Base-by-base conservation (phyloP, 164 flowering plant genomes). In the Nymphaea thermarum region DNA sequence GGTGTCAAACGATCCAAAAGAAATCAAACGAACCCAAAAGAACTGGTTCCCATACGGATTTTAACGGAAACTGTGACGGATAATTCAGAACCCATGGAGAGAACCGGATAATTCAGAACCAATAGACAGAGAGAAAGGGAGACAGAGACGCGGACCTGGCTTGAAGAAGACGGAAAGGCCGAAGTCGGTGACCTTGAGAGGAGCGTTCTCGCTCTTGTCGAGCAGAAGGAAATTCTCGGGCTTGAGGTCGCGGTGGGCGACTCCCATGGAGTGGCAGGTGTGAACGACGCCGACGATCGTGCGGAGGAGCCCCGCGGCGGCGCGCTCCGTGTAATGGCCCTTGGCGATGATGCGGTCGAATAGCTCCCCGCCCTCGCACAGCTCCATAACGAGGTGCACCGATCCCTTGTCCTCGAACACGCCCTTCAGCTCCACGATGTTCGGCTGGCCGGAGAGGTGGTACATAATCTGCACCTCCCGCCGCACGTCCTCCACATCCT, bases 391-490 rank as follows among this genome's bases (percentile, higher is more conserved):
- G 59, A 79, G 71, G 64, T 76, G 73, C 36, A 79, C 81, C 4
- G 75, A 76, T 55, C 17, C 77, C 75, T 67, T 67, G 60, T 76
- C 81, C 75, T 79, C 81, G 61, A 66, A 76, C 15, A 75, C 77
- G 44, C 77, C 81, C 15, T 42, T 64, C 43, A 79, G 70, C 41
- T 76, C 76, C n/a, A 79, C 78, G 4, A 79, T 74, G 63, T 65
- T 79, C 4, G 75, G 72, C 64, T 79, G 79, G 6, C 79, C 81
- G 4, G 77, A 61, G 65, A 79, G 69, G 51, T 77, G 82, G 45
- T 79, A 74, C 82, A 79, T 79, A 63, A 79, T 77, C 67, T 79
- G 79, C 64, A 76, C 76, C 25, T 79, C 82, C 72, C 82, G 72
- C 61, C 79, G 71, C 42, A 79, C 79, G 61, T 79, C 79, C 65